These are phyloP conservation scores for Aspergillus piperis DNA, from an alignment of 2,329 filamentous ascomycete species.

Conservation along the genomic window DNA sequence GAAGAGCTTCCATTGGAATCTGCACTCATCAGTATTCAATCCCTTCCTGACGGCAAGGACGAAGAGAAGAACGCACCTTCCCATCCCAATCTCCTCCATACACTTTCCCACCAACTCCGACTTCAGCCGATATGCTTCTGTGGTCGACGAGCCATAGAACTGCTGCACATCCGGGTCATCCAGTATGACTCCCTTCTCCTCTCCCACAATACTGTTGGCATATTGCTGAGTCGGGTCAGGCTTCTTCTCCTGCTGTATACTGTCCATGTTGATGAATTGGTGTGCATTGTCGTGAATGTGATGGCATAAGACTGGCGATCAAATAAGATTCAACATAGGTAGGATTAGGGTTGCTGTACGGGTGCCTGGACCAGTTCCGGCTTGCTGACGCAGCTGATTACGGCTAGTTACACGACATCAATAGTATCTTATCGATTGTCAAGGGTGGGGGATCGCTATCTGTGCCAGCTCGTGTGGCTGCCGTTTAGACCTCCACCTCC, in stretches of 20 bases:
- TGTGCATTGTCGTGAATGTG: not conserved
- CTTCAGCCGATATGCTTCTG: slow-evolving; percentile 34
- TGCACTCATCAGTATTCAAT: slow-evolving; percentile 9
- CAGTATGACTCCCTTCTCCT: slow-evolving; percentile 22
- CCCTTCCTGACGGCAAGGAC: not conserved
- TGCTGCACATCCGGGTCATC: slow-evolving; percentile 34
- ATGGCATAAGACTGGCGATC: not conserved
- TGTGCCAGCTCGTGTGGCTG: not conserved
- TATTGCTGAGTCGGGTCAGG: not conserved
- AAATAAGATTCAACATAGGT: not conserved
- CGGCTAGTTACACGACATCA: too few species aligned
- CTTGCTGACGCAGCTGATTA: not conserved
- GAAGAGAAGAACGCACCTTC: slow-evolving; percentile 30
- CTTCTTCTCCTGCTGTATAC: slow-evolving; percentile 21
- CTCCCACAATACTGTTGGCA: slow-evolving; percentile 5
- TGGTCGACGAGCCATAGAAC: slow-evolving; percentile 43
- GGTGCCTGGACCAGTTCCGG: not conserved
- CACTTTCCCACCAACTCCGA: slow-evolving; percentile 31
- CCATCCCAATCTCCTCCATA: slow-evolving; percentile 34
- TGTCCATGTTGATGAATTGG: slow-evolving; percentile 17
- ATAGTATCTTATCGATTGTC: slow-evolving; percentile 1
- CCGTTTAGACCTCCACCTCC: not conserved
- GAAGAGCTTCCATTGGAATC: slow-evolving; percentile 62
- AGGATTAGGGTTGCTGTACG: not conserved
- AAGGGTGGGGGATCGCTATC: slow-evolving; percentile 6